phyloP scores from a whole-genome alignment of 371 early-diverging fungal genomes.

The Sporodiniella umbellata region DNA sequence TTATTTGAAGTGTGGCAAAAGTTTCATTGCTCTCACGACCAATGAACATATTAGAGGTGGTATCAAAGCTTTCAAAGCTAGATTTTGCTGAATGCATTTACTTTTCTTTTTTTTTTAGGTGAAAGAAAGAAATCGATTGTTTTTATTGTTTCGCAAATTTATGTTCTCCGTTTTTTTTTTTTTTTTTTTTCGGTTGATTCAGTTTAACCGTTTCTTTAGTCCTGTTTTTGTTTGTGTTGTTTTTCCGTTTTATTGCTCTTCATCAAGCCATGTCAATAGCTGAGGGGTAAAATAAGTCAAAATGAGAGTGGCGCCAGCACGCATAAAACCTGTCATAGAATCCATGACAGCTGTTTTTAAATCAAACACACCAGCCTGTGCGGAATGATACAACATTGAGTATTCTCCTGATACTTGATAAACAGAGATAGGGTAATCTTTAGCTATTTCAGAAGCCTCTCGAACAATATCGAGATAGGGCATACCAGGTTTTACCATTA shows the following conservation, averaged over 20 bases:
- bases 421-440: slow-evolving; percentile 78
- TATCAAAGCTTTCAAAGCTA: slow-evolving; percentile 3
- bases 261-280: slow-evolving; percentile 86
- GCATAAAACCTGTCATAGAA: slow-evolving; percentile 73
- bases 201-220: slow-evolving; percentile 8
- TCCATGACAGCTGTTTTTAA: slow-evolving; percentile 84
- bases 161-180: background rate
- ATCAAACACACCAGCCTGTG: slow-evolving; percentile 85
- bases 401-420: slow-evolving; percentile 96
- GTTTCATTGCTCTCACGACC: background rate
- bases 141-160: slow-evolving; percentile 1
- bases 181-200: slow-evolving; percentile 1
- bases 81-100: background rate
- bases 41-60: background rate
- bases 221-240: slow-evolving; percentile 1
- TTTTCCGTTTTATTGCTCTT: slow-evolving; percentile 21
- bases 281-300: slow-evolving; percentile 94
- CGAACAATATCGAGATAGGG: slow-evolving; percentile 95
- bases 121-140: slow-evolving; percentile 5
- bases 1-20: background rate
- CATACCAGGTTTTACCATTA: slow-evolving; percentile 96
- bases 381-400: slow-evolving; percentile 89
- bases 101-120: too few relatives aligned
- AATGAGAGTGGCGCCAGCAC: slow-evolving; percentile 92
- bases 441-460: slow-evolving; percentile 75